Base-by-base conservation (phyloP, 768 basidiomycete genomes). In the Dacryopinax spathularia region DNA sequence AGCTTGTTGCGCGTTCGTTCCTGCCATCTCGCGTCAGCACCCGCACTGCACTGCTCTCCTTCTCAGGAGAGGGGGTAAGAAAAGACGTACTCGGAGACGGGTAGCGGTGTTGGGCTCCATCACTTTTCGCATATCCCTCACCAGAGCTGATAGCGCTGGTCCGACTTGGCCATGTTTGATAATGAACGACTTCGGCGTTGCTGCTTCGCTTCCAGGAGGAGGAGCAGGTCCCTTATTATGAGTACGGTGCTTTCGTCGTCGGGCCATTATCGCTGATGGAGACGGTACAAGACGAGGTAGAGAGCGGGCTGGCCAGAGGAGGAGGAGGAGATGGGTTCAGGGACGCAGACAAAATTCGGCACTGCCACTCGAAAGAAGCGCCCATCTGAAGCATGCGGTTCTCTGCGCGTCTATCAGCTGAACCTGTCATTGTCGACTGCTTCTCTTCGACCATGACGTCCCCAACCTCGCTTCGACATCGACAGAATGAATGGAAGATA, bases 31-130 rank as follows among this genome's bases (percentile, higher is more conserved):
- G 68, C 43, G 62, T 65, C 22, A 65, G 60, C 18, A 61, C 62
- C 27, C 63, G 33, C 1, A 0, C 25, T 43, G 62, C 62, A 31
- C 31, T 12, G 25, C 15, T 56, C 29, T 25, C 41, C 60, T 33
- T 48, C 48, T 1, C 43, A 35, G 7, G 5, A 37, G 29, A 31
- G 2, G 12, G 35, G 22, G 34, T 22, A 60, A 60, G 29, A 34
- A 77, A 77, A 12, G 18, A 70, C 76, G 67, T 66, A 95, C 94
- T 76, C 78, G 85, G n/a, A 99, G 80, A 60, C 96, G 82, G 66
- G 86, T 87, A 20, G 95, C 96, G 15, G 96, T 99, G 71, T 97
- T 91, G 65, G 96, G 96, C 73, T 99, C 96, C 90, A 99, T 91
- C 65, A 96, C 90, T 74, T 90, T 89, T 70, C 96, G 80, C 71